Percentiles rank a stretch among this genome's conserved stretches.
Conservation (phyloP, 768 basidiomycete genomes). For the Lactarius tabidus region DNA sequence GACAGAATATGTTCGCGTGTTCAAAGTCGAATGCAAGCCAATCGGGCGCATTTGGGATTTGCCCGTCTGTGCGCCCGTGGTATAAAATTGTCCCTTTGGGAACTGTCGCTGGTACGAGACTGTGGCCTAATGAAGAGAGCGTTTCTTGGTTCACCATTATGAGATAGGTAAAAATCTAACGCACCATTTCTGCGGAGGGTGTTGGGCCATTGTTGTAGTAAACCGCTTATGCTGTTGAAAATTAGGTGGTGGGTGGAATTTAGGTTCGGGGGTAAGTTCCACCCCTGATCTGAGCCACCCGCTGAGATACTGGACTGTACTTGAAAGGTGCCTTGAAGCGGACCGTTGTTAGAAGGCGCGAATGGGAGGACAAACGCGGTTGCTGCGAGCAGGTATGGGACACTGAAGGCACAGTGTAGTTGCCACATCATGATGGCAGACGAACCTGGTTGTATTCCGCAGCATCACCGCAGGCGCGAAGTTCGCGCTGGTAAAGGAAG, state of each 20-base stretch:
- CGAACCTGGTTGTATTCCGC: too few relatives aligned
- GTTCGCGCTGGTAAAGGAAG: too few relatives aligned
- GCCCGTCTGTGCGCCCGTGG: conserved; percentile 16
- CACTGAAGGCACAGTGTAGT: not conserved
- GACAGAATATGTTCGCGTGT: too few relatives aligned
- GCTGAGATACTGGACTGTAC: not conserved
- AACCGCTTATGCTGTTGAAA: conserved; percentile 34
- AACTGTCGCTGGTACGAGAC: conserved; percentile 19
- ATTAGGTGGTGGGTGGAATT: conserved; percentile 35
- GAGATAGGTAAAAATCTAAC: not conserved
- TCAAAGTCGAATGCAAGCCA: too few relatives aligned
- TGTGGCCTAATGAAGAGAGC: conserved; percentile 21
- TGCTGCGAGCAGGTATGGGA: not conserved
- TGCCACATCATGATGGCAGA: not conserved
- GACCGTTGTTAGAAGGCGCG: conserved; percentile 26
- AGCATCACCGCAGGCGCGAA: too few relatives aligned
- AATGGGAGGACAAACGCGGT: not conserved
- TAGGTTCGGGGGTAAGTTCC: conserved; percentile 27
- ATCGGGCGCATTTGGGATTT: conserved; percentile 15
- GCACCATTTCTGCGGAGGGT: conserved; percentile 29
- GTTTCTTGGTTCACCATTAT: too few relatives aligned
- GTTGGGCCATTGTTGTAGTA: conserved; percentile 40
- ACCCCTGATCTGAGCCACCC: not conserved
- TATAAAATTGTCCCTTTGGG: conserved; percentile 23
- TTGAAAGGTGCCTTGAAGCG: conserved; percentile 25